Evolutionary conservation across 2,329 filamentous ascomycete genomes (phyloP), one percentile per base, ranked within the genome.

Genomic region (Proliferodiscus dingleyae): DNA sequence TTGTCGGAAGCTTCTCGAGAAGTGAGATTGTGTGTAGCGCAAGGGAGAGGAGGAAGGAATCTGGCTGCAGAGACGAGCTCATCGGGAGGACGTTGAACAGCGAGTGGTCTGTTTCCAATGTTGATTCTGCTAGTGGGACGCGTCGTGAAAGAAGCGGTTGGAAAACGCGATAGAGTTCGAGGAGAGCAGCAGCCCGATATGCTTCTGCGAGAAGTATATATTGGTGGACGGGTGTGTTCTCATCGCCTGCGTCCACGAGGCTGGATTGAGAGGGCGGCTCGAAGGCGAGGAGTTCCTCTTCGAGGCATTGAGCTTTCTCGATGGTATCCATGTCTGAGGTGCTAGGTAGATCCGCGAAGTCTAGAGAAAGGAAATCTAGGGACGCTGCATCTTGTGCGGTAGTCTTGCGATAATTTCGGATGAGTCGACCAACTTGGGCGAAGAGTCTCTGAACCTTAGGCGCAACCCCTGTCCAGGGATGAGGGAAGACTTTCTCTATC

Each of bases 401-500:
- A 21, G 33, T 43, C 37, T 54, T 59, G 8, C 58, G 54, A 38
- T 57, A 56, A 29, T 37, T 51, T 15, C 58, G 49, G 29, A 61
- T 56, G 16, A 61, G 51, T 3, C 59, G 48, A 19, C 59, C 59
- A 10, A 59, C 57, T 36, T 60, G 52, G 2, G 58, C 55, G 29
- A 61, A 60, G 6, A 61, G 45, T 7, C 43, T 47, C 18, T 60
- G 56, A 2, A 57, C 50, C 41, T 53, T 55, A 1, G 59, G 59
- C 7, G 59, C 51, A 1, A 61, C 51, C 1, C 59, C 59, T 3
- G 58, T 59, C 59, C 58, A 61, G 2, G 59, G 59, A 45, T 61
- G 59, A 32, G 59, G 59, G 19, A 61, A 61, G 10, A 60, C 46
- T 32, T 53, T 50, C 7, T 46, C 49, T 19, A 33, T 46, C 1